These are phyloP conservation scores for Amanita rimosa DNA, from an alignment of 768 basidiomycete species.

Conservation along the genomic window DNA sequence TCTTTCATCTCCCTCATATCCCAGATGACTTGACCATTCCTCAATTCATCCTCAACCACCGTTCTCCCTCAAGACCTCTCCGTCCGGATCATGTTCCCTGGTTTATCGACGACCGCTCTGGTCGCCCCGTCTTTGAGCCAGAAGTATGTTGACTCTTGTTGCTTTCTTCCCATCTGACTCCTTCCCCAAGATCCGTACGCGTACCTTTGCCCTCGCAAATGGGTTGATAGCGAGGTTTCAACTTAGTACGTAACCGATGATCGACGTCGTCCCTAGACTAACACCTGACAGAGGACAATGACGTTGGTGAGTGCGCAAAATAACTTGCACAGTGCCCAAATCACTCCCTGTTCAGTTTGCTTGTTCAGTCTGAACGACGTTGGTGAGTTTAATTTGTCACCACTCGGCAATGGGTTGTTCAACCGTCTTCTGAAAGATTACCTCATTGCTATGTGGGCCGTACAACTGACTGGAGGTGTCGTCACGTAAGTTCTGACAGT, in stretches of 20 bases:
- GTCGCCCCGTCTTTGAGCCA: slow-evolving; percentile 27
- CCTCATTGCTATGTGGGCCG: slow-evolving; percentile 44
- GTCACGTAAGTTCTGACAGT: slow-evolving; percentile 33
- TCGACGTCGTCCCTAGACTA: not conserved
- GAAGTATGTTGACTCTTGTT: slow-evolving; percentile 26
- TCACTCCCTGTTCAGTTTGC: slow-evolving; percentile 30
- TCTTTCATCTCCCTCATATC: slow-evolving; percentile 25
- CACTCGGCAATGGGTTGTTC: slow-evolving; percentile 1
- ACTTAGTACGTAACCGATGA: slow-evolving; percentile 26
- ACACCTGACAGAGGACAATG: slow-evolving; percentile 22
- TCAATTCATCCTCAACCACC: slow-evolving; percentile 48
- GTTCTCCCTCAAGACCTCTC: slow-evolving; percentile 30
- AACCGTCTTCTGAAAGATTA: slow-evolving; percentile 30
- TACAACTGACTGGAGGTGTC: slow-evolving; percentile 45
- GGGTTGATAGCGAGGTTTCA: slow-evolving; percentile 34
- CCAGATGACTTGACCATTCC: slow-evolving; percentile 56
- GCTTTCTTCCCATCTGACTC: not conserved
- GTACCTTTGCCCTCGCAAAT: slow-evolving; percentile 44
- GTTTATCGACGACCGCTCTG: slow-evolving; percentile 49
- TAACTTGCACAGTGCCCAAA: not conserved
- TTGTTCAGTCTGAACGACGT: slow-evolving; percentile 55
- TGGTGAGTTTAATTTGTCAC: slow-evolving; percentile 23
- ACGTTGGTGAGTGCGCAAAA: slow-evolving; percentile 28
- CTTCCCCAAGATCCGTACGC: slow-evolving; percentile 18
- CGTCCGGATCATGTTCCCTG: slow-evolving; percentile 36